A percentile compares a stretch with the other conserved stretches of the same genome.
These are phyloP conservation scores for Spongospora subterranea DNA, from an alignment of 208 protist species.

Conservation along the genomic window DNA sequence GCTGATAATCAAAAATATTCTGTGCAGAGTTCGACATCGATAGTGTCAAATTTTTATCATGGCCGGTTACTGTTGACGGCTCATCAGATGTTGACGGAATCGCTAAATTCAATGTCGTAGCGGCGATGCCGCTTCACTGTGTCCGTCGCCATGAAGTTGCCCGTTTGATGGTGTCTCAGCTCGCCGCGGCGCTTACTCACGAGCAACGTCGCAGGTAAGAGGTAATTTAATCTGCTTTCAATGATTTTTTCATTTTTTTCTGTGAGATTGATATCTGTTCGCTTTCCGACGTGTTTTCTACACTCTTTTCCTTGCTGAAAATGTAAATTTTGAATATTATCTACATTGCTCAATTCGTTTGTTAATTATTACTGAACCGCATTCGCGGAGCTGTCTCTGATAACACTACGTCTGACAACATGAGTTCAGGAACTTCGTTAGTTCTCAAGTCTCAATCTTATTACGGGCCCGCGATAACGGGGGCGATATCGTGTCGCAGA, in stretches of 20 bases:
- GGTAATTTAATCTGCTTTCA: no score
- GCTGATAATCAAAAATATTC: no score
- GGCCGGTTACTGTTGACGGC: slow-evolving; percentile 21
- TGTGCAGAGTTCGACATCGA: slow-evolving; percentile 31
- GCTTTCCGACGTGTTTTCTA: no score
- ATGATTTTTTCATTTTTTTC: no score
- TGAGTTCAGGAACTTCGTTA: neutral
- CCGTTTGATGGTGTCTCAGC: neutral
- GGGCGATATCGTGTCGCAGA: neutral
- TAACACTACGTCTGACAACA: no score
- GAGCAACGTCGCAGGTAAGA: neutral
- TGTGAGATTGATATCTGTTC: no score
- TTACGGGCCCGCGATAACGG: neutral
- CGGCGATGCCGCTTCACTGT: neutral
- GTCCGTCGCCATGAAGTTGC: neutral
- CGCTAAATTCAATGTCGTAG: slow-evolving; percentile 33
- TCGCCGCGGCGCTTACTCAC: neutral
- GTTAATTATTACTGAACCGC: no score
- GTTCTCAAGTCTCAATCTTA: neutral
- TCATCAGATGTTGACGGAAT: neutral
- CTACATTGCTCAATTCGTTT: no score
- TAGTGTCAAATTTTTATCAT: slow-evolving; percentile 7
- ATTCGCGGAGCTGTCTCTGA: no score
- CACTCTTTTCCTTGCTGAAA: no score
- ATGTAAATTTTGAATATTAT: no score